A percentile compares a stretch with the other conserved stretches of the same genome.
phyloP scores from a whole-genome alignment of 2,329 filamentous ascomycete species.

The Clonostachys sp. region DNA sequence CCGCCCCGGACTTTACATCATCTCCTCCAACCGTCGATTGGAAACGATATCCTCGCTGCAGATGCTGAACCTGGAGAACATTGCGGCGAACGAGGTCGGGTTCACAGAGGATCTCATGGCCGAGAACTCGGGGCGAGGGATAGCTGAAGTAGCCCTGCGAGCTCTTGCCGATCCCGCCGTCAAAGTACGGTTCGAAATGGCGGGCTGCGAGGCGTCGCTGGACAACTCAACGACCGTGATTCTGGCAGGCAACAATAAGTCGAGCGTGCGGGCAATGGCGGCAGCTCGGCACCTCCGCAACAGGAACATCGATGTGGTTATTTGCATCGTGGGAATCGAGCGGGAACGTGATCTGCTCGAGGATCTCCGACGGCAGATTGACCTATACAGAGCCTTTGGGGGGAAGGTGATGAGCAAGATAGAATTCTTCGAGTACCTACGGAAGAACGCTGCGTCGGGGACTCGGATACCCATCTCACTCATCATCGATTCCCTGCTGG shows the following conservation, averaged over 20 bases:
- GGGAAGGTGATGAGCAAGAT: conserved; percentile 63
- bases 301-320: conserved; percentile 73
- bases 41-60: conserved; percentile 70
- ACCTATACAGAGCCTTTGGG: conserved; percentile 79
- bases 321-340: conserved; percentile 82
- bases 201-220: conserved; percentile 26
- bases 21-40: conserved; percentile 50
- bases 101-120: conserved; percentile 86
- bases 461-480: conserved; percentile 61
- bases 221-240: conserved; percentile 55
- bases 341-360: conserved; percentile 77
- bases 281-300: conserved; percentile 84
- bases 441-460: conserved; percentile 33
- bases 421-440: conserved; percentile 57
- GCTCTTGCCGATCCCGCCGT: conserved; percentile 61
- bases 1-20: conserved; percentile 45
- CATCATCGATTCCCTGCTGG: conserved; percentile 85
- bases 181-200: conserved; percentile 44
- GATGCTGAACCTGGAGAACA: conserved; percentile 89
- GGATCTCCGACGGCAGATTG: conserved; percentile 74
- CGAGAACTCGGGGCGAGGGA: conserved; percentile 84
- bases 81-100: conserved; percentile 81
- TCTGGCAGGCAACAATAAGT: conserved; percentile 93
- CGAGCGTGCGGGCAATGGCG: conserved; percentile 77
- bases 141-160: conserved; percentile 76